Base-by-base conservation (phyloP, 345 rosid genomes). In the Geranium rotundifolium region DNA sequence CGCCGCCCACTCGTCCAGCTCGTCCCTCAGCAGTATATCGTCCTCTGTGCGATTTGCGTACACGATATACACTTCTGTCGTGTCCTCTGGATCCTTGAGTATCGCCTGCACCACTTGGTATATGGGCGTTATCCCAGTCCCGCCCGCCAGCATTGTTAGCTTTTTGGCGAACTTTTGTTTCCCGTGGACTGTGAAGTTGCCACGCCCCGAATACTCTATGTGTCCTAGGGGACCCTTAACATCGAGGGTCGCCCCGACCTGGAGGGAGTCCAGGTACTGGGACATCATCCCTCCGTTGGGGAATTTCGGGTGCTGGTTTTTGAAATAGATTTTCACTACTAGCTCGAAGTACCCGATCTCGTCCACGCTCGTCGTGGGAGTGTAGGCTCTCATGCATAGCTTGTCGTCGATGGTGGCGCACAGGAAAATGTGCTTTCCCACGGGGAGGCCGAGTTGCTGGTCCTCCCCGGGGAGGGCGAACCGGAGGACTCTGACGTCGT, bases 171-270 rank as follows among this genome's bases (percentile, higher is more conserved):
- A 82, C 74, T 80, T 88, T 1, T 90, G 86, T 72, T 86, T 84
- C 30, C 97, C 89, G 17, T 83, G 89, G n/a, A 85, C 92, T 63
- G 54, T 4, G 59, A 93, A 90, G 62, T 80, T 79, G 13, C 99
- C 97, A 1, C 80, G 74, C 0, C 96, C 92, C n/a, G 17, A 17
- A 52, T 93, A 93, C 61, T 90, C 96, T 1, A 90, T 83, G 73
- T 90, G 92, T 19, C 99, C 99, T 49, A 86, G 14, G 0, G 99
- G 99, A 63, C 97, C 99, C 74, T 88, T 93, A 31, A 93, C 82
- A 57, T 93, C 91, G 2, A 93, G 19, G 3, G 27, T 3, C 0
- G 96, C 71, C 19, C 91, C 97, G 2, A 93, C 17, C 3, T 77
- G 29, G n/a, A 90, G 69, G 0, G 97, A 88, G 65, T 93, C 89